phyloP scores from a whole-genome alignment of 2,329 filamentous ascomycete species.

The Aspergillus tubingensis region DNA sequence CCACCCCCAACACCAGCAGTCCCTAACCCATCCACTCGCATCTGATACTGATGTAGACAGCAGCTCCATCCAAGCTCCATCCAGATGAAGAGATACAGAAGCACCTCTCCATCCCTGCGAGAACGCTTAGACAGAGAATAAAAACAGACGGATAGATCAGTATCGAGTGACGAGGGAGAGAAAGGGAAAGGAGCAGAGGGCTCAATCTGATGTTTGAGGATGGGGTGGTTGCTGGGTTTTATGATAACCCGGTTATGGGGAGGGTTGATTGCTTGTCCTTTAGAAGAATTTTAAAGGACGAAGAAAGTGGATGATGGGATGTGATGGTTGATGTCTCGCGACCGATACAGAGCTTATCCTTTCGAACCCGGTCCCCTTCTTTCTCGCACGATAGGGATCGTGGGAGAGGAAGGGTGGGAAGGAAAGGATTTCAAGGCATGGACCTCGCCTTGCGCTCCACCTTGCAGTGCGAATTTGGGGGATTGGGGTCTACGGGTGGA shows the following conservation, averaged over 20 bases:
- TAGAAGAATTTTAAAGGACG: slow-evolving; percentile 6
- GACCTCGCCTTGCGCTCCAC: slow-evolving; percentile 56
- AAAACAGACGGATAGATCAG: neutral
- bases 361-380: slow-evolving; percentile 6
- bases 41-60: neutral
- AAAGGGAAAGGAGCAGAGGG: neutral
- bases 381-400: neutral
- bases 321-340: slow-evolving; percentile 49
- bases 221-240: neutral
- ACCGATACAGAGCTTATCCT: slow-evolving; percentile 55
- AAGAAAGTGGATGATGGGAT: slow-evolving; percentile 11
- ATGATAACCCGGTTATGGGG: neutral
- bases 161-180: neutral
- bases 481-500: neutral
- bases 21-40: neutral
- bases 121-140: neutral
- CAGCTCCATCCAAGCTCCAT: neutral
- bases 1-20: neutral
- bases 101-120: neutral
- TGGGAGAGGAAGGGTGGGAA: slow-evolving; percentile 1
- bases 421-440: slow-evolving; percentile 51
- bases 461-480: slow-evolving; percentile 49
- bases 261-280: neutral
- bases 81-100: neutral
- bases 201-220: neutral